Percentiles rank a stretch among this genome's conserved stretches.
Conservation (phyloP, 768 basidiomycete species). For the Termitomyces sp. region DNA sequence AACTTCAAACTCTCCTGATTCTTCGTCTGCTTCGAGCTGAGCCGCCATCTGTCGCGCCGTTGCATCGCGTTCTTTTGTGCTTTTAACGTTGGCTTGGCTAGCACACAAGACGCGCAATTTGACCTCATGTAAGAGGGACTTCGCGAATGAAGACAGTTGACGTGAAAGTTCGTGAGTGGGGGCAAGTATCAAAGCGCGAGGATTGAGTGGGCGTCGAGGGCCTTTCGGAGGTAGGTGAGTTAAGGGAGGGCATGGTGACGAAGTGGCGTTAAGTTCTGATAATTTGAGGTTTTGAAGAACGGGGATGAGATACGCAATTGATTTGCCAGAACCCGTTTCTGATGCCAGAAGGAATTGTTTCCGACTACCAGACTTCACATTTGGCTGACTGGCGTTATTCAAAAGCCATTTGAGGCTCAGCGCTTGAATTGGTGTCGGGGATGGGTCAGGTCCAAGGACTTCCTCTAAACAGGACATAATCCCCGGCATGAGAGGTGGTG, state of each 20-base stretch:
- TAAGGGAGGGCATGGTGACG: constrained; percentile 9
- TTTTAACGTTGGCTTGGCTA: constrained; percentile 54
- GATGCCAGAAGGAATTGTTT: constrained; percentile 71
- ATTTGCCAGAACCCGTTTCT: constrained; percentile 92
- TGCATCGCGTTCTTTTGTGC: constrained; percentile 21
- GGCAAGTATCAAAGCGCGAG: constrained; percentile 77
- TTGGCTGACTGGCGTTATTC: constrained; percentile 16
- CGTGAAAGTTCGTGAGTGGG: constrained; percentile 89
- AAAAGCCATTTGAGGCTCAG: constrained; percentile 68
- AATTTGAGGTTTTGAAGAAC: constrained; percentile 75
- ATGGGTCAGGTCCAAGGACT: constrained; percentile 49
- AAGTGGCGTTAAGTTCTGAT: constrained; percentile 36
- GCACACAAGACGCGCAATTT: constrained; percentile 76
- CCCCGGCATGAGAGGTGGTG: constrained; percentile 68
- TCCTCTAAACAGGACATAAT: constrained; percentile 55
- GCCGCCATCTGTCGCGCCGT: constrained; percentile 50
- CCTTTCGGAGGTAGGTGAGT: constrained; percentile 6
- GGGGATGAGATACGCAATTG: constrained; percentile 85
- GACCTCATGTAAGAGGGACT: constrained; percentile 65
- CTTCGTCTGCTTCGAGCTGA: constrained; percentile 23
- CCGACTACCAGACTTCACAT: constrained; percentile 23
- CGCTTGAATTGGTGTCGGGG: constrained; percentile 77
- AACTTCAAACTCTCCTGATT: constrained; percentile 19
- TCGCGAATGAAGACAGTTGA: constrained; percentile 73
- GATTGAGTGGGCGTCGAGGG: constrained; percentile 41